Conservation (phyloP, 2,329 filamentous ascomycete species). For the Colletotrichum destructivum region DNA sequence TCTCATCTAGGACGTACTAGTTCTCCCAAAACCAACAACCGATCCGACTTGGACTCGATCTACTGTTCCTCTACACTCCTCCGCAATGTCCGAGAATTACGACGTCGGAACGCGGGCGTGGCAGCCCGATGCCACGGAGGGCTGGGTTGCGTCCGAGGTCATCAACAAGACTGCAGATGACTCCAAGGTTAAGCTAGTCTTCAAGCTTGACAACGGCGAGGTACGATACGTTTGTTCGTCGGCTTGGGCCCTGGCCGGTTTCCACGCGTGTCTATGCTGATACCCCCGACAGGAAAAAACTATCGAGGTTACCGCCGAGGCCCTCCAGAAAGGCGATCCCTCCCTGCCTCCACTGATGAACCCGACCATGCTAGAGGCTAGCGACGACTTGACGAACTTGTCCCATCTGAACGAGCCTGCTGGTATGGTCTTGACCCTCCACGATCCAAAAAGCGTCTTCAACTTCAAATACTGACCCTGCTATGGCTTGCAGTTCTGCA, state of each 20-base stretch:
- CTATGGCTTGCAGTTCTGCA: slow-evolving; percentile 79
- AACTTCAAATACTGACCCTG: slow-evolving; percentile 25
- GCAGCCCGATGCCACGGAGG: slow-evolving; percentile 96
- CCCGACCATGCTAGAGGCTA: slow-evolving; percentile 96
- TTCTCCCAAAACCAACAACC: slow-evolving; percentile 30
- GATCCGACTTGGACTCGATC: slow-evolving; percentile 24
- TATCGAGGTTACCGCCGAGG: slow-evolving; percentile 82
- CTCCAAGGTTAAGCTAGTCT: slow-evolving; percentile 88
- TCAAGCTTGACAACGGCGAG: slow-evolving; percentile 93
- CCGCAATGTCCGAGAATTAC: slow-evolving; percentile 90
- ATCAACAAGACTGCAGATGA: slow-evolving; percentile 87
- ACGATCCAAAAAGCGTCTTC: not conserved
- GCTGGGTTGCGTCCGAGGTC: slow-evolving; percentile 98
- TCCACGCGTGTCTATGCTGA: slow-evolving; percentile 34
- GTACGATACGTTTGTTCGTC: slow-evolving; percentile 61
- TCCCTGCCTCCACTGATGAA: slow-evolving; percentile 96
- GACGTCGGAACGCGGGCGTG: slow-evolving; percentile 97
- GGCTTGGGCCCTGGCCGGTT: not conserved
- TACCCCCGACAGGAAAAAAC: slow-evolving; percentile 76
- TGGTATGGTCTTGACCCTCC: slow-evolving; percentile 67
- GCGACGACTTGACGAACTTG: slow-evolving; percentile 96
- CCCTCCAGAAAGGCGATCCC: slow-evolving; percentile 82
- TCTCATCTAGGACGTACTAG: slow-evolving; percentile 29
- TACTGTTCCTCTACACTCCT: slow-evolving; percentile 37
- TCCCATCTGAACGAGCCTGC: slow-evolving; percentile 99